Evolutionary conservation across 768 basidiomycete genomes (phyloP).

Genomic region (Hemileccinum impolitum): DNA sequence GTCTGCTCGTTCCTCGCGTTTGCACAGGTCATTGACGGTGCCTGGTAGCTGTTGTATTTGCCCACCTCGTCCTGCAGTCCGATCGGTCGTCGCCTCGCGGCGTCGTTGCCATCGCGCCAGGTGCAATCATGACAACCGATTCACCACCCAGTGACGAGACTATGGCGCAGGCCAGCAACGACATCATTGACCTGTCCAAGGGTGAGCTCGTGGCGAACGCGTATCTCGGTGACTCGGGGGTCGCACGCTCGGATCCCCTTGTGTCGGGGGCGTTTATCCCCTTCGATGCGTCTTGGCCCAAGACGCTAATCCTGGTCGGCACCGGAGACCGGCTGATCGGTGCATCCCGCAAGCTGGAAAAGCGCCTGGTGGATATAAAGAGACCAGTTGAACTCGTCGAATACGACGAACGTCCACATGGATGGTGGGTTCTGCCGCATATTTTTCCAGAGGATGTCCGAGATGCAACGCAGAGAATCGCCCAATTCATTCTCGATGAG

Average conservation of each 20-base stretch:
- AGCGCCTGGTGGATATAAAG: neutral
- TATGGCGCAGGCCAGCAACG: neutral
- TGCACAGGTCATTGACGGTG: neutral
- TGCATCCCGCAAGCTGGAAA: slow-evolving; percentile 6
- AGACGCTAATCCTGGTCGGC: slow-evolving; percentile 22
- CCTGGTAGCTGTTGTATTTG: slow-evolving; percentile 19
- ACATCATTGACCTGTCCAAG: neutral
- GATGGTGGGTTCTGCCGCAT: slow-evolving; percentile 17
- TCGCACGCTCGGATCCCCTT: slow-evolving; percentile 15
- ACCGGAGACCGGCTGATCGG: slow-evolving; percentile 12
- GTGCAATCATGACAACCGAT: neutral
- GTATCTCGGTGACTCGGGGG: slow-evolving; percentile 13
- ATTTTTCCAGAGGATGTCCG: slow-evolving; percentile 14
- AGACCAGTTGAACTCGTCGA: slow-evolving; percentile 22
- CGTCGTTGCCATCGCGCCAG: slow-evolving; percentile 55
- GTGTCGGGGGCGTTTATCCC: slow-evolving; percentile 14
- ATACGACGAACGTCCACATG: slow-evolving; percentile 22
- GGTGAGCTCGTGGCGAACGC: neutral
- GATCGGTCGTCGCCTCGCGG: slow-evolving; percentile 47
- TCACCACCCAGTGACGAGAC: neutral
- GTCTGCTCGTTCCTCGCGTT: neutral
- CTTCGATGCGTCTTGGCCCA: slow-evolving; percentile 18
- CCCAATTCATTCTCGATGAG: slow-evolving; percentile 5
- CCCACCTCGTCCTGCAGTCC: slow-evolving; percentile 47
- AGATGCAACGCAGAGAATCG: slow-evolving; percentile 11